Evolutionary conservation across 1,139 yeast species (phyloP).

Genomic region (Kurtzmaniella quercitrusa): DNA sequence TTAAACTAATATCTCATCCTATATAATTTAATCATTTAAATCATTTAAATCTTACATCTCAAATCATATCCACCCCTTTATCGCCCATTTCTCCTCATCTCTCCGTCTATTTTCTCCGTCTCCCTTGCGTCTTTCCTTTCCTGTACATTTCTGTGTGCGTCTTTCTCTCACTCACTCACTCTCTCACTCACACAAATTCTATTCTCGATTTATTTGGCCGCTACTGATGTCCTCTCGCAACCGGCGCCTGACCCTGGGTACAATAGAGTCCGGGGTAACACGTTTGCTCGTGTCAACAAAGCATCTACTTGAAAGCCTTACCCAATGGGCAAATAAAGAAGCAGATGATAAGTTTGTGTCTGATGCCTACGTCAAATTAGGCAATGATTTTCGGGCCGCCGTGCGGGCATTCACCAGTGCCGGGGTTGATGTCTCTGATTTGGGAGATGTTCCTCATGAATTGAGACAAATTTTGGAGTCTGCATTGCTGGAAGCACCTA

Average conservation of each 20-base stretch:
- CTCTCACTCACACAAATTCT: background rate
- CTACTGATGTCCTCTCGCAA: background rate
- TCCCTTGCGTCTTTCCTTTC: too few species aligned
- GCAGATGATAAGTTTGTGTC: constrained; percentile 85
- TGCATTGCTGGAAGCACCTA: constrained; percentile 82
- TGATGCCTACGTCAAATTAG: constrained; percentile 86
- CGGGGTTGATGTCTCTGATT: constrained; percentile 41
- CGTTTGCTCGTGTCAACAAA: constrained; percentile 84
- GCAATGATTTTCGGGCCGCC: constrained; percentile 89
- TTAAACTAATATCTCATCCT: too few species aligned
- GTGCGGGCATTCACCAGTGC: constrained; percentile 48
- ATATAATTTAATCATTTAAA: too few species aligned
- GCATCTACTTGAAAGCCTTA: constrained; percentile 75
- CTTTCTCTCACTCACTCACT: background rate
- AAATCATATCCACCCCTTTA: too few species aligned
- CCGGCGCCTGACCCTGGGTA: constrained; percentile 36
- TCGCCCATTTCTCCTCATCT: too few species aligned
- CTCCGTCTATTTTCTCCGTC: too few species aligned
- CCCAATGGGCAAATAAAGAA: constrained; percentile 83
- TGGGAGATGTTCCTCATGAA: constrained; percentile 42
- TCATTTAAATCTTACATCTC: too few species aligned
- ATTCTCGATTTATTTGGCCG: too few species aligned
- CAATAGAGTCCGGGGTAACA: constrained; percentile 82
- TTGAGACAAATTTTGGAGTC: constrained; percentile 73
- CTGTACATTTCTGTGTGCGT: too few species aligned